These are phyloP conservation scores for Candida suzukii DNA, from an alignment of 805 yeast species.

Conservation along the genomic window DNA sequence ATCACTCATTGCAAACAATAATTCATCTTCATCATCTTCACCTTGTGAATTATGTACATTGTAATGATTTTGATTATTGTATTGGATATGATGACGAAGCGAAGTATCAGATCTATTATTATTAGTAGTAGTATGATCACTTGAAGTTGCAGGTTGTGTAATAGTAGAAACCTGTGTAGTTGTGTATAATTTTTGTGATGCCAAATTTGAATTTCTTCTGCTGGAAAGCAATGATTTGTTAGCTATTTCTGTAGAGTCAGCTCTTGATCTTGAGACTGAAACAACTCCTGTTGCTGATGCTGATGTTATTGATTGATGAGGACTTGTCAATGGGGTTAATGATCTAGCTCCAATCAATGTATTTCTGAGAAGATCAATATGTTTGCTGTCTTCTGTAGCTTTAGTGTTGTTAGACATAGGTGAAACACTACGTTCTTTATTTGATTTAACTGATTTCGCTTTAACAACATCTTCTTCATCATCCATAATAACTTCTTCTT, in stretches of 20 bases:
- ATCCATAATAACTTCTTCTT: conserved; percentile 1
- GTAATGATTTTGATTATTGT: background rate
- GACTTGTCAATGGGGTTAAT: background rate
- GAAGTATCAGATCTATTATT: no score
- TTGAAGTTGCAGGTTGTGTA: no score
- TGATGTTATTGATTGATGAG: background rate
- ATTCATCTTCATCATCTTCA: conserved; percentile 60
- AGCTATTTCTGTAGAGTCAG: no score
- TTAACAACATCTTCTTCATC: background rate
- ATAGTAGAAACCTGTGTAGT: no score
- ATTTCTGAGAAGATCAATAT: conserved; percentile 1
- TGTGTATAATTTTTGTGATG: conserved; percentile 27
- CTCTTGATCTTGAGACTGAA: conserved; percentile 8
- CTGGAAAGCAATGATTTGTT: no score
- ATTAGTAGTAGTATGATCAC: no score
- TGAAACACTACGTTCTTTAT: background rate
- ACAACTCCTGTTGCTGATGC: background rate
- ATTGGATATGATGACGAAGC: background rate
- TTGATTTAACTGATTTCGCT: no score
- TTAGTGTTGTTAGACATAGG: background rate
- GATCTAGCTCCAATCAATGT: background rate
- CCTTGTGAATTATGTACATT: background rate
- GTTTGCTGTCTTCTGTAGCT: conserved; percentile 1
- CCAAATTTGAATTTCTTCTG: conserved; percentile 23
- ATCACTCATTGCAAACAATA: conserved; percentile 68